A percentile compares a stretch with the other conserved stretches of the same genome.
These are phyloP conservation scores for Tuber calosporum DNA, from an alignment of 495 filamentous ascomycete species.

Conservation along the genomic window DNA sequence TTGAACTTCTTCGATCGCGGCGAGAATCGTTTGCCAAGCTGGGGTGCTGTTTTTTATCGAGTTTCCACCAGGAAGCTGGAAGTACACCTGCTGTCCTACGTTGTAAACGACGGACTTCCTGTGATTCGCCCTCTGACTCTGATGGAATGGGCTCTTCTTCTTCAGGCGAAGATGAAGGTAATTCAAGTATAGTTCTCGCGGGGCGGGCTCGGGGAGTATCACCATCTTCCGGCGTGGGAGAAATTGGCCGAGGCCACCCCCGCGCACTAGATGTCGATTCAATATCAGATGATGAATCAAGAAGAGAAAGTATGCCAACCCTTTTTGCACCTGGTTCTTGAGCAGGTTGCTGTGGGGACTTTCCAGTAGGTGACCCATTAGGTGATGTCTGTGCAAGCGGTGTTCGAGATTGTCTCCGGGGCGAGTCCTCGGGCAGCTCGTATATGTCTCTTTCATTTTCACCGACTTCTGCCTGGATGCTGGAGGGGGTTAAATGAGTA, in stretches of 20 bases:
- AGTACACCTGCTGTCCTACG: slow-evolving; percentile 71
- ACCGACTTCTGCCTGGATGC: background rate
- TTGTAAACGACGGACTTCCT: slow-evolving; percentile 45
- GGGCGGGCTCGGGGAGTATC: slow-evolving; percentile 2
- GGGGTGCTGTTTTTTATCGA: slow-evolving; percentile 52
- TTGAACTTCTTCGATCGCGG: slow-evolving; percentile 42
- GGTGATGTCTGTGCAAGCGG: slow-evolving; percentile 5
- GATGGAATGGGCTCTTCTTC: slow-evolving; percentile 6
- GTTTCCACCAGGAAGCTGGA: slow-evolving; percentile 80
- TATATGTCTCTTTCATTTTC: slow-evolving; percentile 26
- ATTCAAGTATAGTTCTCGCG: slow-evolving; percentile 17
- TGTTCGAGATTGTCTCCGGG: slow-evolving; percentile 5
- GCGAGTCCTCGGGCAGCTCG: slow-evolving; percentile 19
- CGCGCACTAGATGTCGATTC: slow-evolving; percentile 9
- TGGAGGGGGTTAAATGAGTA: slow-evolving; percentile 4
- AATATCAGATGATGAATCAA: slow-evolving; percentile 27
- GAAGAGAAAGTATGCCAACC: slow-evolving; percentile 22
- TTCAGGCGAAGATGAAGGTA: slow-evolving; percentile 15
- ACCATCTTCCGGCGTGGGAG: background rate
- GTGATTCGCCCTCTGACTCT: slow-evolving; percentile 44
- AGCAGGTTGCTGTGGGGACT: background rate
- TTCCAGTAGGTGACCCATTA: background rate
- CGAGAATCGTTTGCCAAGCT: slow-evolving; percentile 42
- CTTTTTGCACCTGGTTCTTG: slow-evolving; percentile 8
- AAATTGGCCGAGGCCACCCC: background rate